phyloP scores from a whole-genome alignment of 768 basidiomycete genomes.

The Leucogyrophana mollusca region DNA sequence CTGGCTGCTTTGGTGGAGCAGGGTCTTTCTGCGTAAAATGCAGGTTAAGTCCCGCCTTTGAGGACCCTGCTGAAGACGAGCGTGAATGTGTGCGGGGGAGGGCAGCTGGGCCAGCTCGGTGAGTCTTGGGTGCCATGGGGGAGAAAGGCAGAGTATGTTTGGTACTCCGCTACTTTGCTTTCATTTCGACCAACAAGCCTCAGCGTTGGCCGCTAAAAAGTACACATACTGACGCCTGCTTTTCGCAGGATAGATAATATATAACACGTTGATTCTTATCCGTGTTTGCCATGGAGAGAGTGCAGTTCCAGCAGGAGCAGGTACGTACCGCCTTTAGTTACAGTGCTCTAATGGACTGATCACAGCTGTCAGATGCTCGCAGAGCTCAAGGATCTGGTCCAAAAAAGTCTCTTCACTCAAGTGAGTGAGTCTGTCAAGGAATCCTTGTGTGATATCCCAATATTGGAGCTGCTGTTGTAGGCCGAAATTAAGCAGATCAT shows the following conservation, averaged over 20 bases:
- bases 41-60: constrained; percentile 57
- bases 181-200: constrained; percentile 7
- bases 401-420: constrained; percentile 81
- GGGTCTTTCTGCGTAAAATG: constrained; percentile 70
- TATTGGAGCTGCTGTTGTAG: constrained; percentile 33
- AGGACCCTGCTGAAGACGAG: constrained; percentile 52
- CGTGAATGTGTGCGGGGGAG: constrained; percentile 63
- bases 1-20: constrained; percentile 38
- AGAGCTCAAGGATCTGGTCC: constrained; percentile 89
- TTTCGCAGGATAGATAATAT: neutral
- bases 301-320: constrained; percentile 93
- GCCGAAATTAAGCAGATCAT: constrained; percentile 83
- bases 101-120: constrained; percentile 43
- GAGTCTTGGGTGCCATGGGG: constrained; percentile 50
- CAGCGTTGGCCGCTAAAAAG: neutral
- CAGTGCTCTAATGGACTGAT: neutral
- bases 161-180: constrained; percentile 27
- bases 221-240: constrained; percentile 1
- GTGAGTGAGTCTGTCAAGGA: constrained; percentile 38
- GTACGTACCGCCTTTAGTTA: constrained; percentile 27
- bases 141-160: constrained; percentile 20
- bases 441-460: neutral
- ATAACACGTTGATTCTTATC: constrained; percentile 4
- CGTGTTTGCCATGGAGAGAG: constrained; percentile 73
- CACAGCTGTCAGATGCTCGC: constrained; percentile 71